Evolutionary conservation across 441 rosid genomes (phyloP), one percentile per base, ranked within the genome.

Genomic region (Arabidopsis lyrata): DNA sequence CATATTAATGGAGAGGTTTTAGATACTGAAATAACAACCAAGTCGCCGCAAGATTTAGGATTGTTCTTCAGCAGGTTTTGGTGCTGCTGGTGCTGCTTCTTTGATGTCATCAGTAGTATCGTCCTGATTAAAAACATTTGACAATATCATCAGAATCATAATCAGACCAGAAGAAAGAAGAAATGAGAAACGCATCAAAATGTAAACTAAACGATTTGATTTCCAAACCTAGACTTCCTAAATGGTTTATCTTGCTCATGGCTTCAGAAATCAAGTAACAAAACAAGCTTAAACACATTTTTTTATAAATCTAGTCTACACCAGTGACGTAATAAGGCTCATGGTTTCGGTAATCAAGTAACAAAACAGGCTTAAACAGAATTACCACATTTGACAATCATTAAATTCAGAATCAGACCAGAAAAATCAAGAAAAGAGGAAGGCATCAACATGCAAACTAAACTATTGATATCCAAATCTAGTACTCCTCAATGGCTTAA

Each of bases 61-160:
- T 12, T 76, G 64, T 35, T 72, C 82, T 20, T 78, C 87, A 31
- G 81, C 87, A 39, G 81, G 81, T 80, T 85, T 88, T 3, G 72
- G 15, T n/a, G 76, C 66, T 65, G 88, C 86, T 2, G 76, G 18
- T 14, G 76, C 34, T 76, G 85, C 83, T 71, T 83, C 68, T 68
- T 75, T 60, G 58, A 61, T 88, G 53, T 86, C 90, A 1, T 87
- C 92, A 7, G 83, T 80, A 1, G 80, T 83, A 54, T 83, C 90
- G 14, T 88, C 90, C 89, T 88, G 65, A 35, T 14, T 44, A 53
- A 14, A 27, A 73, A 45, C 24, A 27, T 57, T 57, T 34, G 4
- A 49, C 62, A 57, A 16, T 70, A 18, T 38, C 13, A 65, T 8
- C 6, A 49, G 0, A 29, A n/a, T 8, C 10, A 53, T 39, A 73